Evolutionary conservation across 176 grass and related monocot species (phyloP).

Genomic region (Areca catechu): DNA sequence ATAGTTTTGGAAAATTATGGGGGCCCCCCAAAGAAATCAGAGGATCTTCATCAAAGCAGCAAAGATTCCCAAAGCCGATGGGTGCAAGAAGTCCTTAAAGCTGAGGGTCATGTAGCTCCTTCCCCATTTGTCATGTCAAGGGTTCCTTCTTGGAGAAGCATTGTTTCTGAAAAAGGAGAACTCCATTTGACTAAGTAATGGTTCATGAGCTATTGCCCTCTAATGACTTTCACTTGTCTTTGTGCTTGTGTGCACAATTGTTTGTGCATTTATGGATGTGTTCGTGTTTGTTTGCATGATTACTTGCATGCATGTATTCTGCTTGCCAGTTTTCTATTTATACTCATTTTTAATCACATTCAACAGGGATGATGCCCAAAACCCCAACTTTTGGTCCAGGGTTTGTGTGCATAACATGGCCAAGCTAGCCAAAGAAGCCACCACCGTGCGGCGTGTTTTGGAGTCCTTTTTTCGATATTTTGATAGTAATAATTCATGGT

Average conservation of each 20-base stretch:
- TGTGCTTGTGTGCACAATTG: too few species aligned
- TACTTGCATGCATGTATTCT: too few species aligned
- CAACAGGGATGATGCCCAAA: constrained; percentile 74
- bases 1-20: constrained; percentile 81
- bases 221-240: too few species aligned
- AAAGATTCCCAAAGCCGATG: constrained; percentile 28
- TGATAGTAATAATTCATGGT: constrained; percentile 68
- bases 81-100: constrained; percentile 50
- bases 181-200: constrained; percentile 60
- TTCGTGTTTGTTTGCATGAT: not conserved
- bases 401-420: constrained; percentile 94
- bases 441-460: constrained; percentile 83
- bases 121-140: constrained; percentile 43
- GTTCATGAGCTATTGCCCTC: not conserved
- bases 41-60: constrained; percentile 2
- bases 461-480: constrained; percentile 90
- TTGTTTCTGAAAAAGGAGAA: constrained; percentile 63
- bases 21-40: constrained; percentile 26
- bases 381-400: constrained; percentile 87
- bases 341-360: constrained; percentile 17
- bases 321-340: not conserved
- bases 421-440: constrained; percentile 77
- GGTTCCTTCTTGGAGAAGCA: constrained; percentile 61
- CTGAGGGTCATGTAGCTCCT: constrained; percentile 34
- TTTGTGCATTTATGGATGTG: not conserved